Base-by-base conservation (phyloP, 805 yeast genomes). In the Priceomyces melissophilus region DNA sequence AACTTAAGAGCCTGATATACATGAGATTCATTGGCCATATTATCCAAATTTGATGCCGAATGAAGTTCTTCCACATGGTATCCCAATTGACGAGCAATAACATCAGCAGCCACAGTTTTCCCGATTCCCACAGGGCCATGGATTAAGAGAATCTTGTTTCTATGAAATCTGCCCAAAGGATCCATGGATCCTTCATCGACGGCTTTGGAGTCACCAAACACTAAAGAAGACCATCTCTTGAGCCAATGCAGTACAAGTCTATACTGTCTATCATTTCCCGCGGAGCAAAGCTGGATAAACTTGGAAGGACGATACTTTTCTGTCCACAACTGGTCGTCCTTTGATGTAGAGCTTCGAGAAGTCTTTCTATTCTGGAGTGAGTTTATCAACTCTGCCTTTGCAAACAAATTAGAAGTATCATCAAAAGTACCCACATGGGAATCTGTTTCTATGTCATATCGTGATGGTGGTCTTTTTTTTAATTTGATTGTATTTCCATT, bases 51-150 rank as follows among this genome's bases (percentile, higher is more conserved):
- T 42, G 67, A 69, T 5, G 73, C 67, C 2, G 98, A 96, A 63
- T 91, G 91, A 45, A 91, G 75, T 53, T 91, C 99, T 49, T 84
- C 74, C 0, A 85, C 76, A 35, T 81, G 79, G 57, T 85, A 91
- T 0, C 95, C 95, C 30, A 86, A 76, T 48, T 87, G 96, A 35
- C 71, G 73, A 3, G 96, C 93, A 29, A 89, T 74, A 1, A 88
- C 78, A 54, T 90, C 96, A 0, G 91, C 87, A 2, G 89, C 82
- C 0, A 93, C 78, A 0, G 98, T 90, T 57, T 91, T 91, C 8
- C 99, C 99, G 12, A 84, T 73, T 2, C 99, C 99, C 0, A 96
- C 89, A 0, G 96, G 93, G 0, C 99, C 99, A 57, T 84, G 88
- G 9, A 93, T 75, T 31, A 93, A 65, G 14, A 93, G 57, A 0